Conservation (phyloP, 2,329 filamentous ascomycete species). For the Ophiostoma tasmaniense region DNA sequence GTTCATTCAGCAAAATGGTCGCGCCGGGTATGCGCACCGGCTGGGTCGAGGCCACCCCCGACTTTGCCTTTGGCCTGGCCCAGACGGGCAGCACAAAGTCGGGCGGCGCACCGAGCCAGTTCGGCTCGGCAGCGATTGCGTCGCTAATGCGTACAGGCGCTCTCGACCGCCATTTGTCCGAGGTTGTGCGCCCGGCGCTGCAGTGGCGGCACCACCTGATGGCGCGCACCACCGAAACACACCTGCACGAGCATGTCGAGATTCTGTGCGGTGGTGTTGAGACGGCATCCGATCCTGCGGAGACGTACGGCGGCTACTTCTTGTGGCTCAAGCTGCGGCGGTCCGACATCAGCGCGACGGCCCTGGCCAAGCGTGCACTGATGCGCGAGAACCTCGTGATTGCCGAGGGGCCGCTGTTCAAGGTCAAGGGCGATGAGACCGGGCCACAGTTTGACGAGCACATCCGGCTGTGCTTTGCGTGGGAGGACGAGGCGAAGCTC, state of each 20-base stretch:
- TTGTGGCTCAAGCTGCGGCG: conserved; percentile 63
- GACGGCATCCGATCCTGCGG: conserved; percentile 24
- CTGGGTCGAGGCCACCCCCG: conserved; percentile 69
- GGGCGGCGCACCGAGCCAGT: conserved; percentile 47
- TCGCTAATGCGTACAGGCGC: conserved; percentile 40
- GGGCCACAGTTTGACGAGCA: conserved; percentile 49
- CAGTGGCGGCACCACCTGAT: conserved; percentile 43
- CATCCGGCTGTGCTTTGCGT: conserved; percentile 62
- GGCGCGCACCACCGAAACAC: conserved; percentile 47
- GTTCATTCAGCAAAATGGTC: conserved; percentile 80
- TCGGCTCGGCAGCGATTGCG: conserved; percentile 42
- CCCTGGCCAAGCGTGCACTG: conserved; percentile 49
- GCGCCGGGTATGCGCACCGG: conserved; percentile 76
- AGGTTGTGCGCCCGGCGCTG: conserved; percentile 37
- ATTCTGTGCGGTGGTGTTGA: conserved; percentile 23
- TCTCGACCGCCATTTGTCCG: conserved; percentile 37
- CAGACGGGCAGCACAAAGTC: conserved; percentile 46
- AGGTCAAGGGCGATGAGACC: conserved; percentile 50
- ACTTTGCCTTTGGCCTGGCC: conserved; percentile 42
- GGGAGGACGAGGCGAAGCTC: conserved; percentile 58
- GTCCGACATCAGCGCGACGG: conserved; percentile 39
- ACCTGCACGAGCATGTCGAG: conserved; percentile 57
- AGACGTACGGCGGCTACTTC: conserved; percentile 72
- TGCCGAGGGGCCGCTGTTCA: conserved; percentile 61
- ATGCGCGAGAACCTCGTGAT: conserved; percentile 58